These are phyloP conservation scores for Backusella australiensis DNA, from an alignment of 192 early-diverging fungal species.

Conservation along the genomic window DNA sequence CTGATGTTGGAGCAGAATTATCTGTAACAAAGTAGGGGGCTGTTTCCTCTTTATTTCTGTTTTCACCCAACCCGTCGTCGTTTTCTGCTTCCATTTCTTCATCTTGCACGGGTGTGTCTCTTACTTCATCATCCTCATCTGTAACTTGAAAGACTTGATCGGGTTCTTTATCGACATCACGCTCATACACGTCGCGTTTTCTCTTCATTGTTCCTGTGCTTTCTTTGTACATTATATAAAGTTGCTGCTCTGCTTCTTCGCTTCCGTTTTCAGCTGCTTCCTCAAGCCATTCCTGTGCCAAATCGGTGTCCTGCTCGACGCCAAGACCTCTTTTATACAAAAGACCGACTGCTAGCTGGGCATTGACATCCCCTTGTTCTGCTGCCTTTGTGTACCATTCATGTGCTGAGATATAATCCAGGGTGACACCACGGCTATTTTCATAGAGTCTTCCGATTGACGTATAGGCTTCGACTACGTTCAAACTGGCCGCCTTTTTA, in stretches of 20 bases:
- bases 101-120: background rate
- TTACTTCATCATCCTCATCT: background rate
- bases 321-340: background rate
- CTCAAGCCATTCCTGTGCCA: background rate
- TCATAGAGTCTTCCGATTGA: background rate
- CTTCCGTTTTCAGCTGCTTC: background rate
- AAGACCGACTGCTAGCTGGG: background rate
- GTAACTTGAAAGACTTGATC: background rate
- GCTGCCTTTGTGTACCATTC: constrained; percentile 3
- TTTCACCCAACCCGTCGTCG: background rate
- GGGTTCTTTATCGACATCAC: background rate
- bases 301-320: background rate
- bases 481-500: background rate
- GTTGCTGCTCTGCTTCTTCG: background rate
- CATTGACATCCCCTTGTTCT: background rate
- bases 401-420: background rate
- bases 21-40: background rate
- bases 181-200: background rate
- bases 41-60: background rate
- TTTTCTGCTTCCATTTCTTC: background rate
- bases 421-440: background rate
- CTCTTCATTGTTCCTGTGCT: background rate
- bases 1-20: background rate
- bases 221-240: constrained; percentile 5
- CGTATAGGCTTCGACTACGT: background rate